These are phyloP conservation scores for Malassezia cuniculi DNA, from an alignment of 1,284 basidiomycete genomes.

Conservation along the genomic window DNA sequence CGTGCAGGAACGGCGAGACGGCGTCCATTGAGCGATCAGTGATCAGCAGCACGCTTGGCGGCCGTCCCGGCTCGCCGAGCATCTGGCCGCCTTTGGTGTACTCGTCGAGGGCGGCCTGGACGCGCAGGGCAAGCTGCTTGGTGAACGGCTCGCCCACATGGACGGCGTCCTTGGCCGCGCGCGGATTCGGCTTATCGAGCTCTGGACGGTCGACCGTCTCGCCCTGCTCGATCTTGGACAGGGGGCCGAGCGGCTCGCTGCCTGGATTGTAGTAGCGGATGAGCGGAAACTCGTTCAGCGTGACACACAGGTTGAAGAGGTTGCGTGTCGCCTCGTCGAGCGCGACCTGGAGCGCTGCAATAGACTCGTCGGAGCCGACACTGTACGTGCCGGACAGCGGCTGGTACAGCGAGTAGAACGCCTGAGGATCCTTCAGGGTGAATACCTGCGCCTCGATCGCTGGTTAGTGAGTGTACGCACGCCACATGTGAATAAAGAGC, in stretches of 20 bases:
- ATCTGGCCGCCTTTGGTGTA: conserved; percentile 47
- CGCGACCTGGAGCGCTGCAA: conserved; percentile 34
- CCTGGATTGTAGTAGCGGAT: conserved; percentile 82
- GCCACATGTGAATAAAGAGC: conserved; percentile 40
- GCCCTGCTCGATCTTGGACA: conserved; percentile 13
- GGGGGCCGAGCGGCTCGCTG: conserved; percentile 70
- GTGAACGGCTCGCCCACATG: conserved; percentile 27
- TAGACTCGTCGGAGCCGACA: conserved; percentile 25
- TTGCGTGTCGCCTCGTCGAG: conserved; percentile 33
- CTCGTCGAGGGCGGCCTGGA: conserved; percentile 26
- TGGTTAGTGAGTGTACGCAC: conserved; percentile 3
- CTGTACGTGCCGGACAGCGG: conserved; percentile 49
- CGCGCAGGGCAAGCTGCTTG: conserved; percentile 35
- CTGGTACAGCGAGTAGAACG: conserved; percentile 23
- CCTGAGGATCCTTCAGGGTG: conserved; percentile 32
- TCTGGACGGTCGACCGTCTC: conserved; percentile 4
- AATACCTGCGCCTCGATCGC: conserved; percentile 30
- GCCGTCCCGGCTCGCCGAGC: conserved; percentile 55
- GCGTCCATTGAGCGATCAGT: conserved; percentile 93
- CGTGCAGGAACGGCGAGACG: conserved; percentile 77
- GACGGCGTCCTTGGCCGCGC: background rate
- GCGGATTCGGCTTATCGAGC: background rate
- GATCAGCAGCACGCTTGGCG: conserved; percentile 72
- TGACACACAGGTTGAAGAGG: conserved; percentile 64
- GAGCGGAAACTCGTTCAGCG: conserved; percentile 81